Evolutionary conservation across 306 rosid genomes (phyloP).

Genomic region (Prunus persica): Prunus_persica_NCBIv2 NC_034012.1:351001-351500

Average conservation of each 20-base stretch:
- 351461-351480: conserved; percentile 15
- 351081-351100: not conserved
- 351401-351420: conserved; percentile 39
- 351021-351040: not conserved
- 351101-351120: not conserved
- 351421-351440: conserved; percentile 16
- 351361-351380: conserved; percentile 31
- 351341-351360: conserved; percentile 25
- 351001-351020: not conserved
- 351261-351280: not conserved
- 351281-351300: not conserved
- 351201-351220: not conserved
- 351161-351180: not conserved
- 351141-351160: conserved; percentile 2
- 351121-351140: conserved; percentile 4
- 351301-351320: conserved; percentile 24
- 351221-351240: not conserved
- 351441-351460: conserved; percentile 1
- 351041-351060: not conserved
- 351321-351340: conserved; percentile 47
- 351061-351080: not conserved
- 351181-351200: not conserved
- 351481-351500: conserved; percentile 65
- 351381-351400: conserved; percentile 48
- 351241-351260: not conserved